Percentiles rank a stretch among this genome's conserved stretches.
These are phyloP conservation scores for Anthostomella pinea DNA, from an alignment of 2,329 filamentous ascomycete genomes.

Conservation along the genomic window DNA sequence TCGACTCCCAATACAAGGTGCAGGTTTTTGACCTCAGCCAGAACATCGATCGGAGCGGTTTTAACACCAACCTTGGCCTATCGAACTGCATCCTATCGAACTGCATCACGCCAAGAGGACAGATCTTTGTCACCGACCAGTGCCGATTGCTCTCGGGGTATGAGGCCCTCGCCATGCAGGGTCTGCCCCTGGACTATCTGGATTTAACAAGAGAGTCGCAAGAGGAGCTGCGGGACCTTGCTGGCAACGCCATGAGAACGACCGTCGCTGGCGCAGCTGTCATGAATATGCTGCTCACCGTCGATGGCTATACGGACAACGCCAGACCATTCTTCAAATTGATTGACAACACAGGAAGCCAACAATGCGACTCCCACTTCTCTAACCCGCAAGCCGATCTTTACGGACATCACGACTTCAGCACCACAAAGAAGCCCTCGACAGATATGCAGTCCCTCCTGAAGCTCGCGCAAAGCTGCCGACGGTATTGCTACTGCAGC, in stretches of 20 bases:
- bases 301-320: too few species aligned
- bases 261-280: constrained; percentile 67
- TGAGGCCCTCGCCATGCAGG: constrained; percentile 65
- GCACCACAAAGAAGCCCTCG: not conserved
- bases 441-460: constrained; percentile 11
- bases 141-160: constrained; percentile 59
- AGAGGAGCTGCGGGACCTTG: constrained; percentile 63
- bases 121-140: constrained; percentile 58
- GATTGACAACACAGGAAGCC: too few species aligned
- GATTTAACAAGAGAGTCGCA: constrained; percentile 62
- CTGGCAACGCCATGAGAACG: constrained; percentile 77
- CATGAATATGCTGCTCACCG: constrained; percentile 52
- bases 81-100: too few species aligned
- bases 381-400: too few species aligned
- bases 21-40: constrained; percentile 65
- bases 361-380: too few species aligned
- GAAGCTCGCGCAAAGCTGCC: constrained; percentile 13
- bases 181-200: constrained; percentile 61
- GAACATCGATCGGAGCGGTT: constrained; percentile 62
- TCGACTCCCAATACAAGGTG: constrained; percentile 49
- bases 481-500: constrained; percentile 37
- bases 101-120: constrained; percentile 68
- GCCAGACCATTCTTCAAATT: too few species aligned
- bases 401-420: constrained; percentile 5
- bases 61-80: constrained; percentile 52